Evolutionary conservation across 2,329 filamentous ascomycete genomes (phyloP).

Genomic region (Cordyceps farinosa): DNA sequence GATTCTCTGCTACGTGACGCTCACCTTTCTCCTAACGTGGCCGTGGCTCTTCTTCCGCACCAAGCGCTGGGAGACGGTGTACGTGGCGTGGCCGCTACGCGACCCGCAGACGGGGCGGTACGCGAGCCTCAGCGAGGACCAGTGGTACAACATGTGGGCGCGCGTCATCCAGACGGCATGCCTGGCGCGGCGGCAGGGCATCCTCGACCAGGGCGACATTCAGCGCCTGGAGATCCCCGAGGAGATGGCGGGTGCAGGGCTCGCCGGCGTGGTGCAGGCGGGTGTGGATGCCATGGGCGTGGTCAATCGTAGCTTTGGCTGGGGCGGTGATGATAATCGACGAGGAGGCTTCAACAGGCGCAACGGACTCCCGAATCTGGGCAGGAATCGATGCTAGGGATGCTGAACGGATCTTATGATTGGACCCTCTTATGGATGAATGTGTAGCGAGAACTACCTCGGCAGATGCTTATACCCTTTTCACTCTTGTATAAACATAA

Average conservation of each 20-base stretch:
- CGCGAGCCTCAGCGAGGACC: conserved; percentile 51
- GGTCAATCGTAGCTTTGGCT: conserved; percentile 52
- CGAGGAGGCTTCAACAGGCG: neutral
- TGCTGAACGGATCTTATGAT: neutral
- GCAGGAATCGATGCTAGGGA: conserved; percentile 21
- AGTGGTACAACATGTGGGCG: conserved; percentile 63
- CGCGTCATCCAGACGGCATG: conserved; percentile 57
- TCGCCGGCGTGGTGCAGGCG: conserved; percentile 45
- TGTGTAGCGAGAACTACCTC: neutral
- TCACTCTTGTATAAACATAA: neutral
- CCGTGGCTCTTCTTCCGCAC: conserved; percentile 66
- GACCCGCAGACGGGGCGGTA: conserved; percentile 36
- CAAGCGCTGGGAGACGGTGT: conserved; percentile 61
- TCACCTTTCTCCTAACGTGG: conserved; percentile 69
- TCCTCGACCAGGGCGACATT: conserved; percentile 57
- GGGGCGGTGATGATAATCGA: conserved; percentile 39
- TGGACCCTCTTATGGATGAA: neutral
- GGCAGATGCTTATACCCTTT: neutral
- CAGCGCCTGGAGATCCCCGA: conserved; percentile 32
- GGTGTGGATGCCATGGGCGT: conserved; percentile 50
- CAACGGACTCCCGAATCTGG: neutral
- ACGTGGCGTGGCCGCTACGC: conserved; percentile 52
- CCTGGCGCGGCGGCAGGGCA: conserved; percentile 52
- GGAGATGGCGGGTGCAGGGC: conserved; percentile 26
- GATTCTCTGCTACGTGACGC: conserved; percentile 62